phyloP scores from a whole-genome alignment of 2,329 filamentous ascomycete genomes.

The Neofusicoccum cordaticola region DNA sequence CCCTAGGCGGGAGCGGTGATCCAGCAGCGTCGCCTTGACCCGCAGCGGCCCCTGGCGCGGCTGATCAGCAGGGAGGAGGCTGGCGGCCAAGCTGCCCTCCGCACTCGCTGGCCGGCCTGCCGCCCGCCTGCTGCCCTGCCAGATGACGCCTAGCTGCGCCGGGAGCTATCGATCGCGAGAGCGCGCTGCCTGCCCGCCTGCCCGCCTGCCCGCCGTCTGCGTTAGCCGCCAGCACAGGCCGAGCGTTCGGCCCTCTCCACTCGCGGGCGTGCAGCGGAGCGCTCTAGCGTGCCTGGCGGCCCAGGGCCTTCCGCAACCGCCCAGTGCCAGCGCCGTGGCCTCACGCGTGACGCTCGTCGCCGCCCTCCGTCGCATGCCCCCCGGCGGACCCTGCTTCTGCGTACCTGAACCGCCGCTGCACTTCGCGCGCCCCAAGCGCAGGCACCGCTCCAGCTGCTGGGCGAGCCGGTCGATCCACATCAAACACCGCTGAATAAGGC shows the following conservation, averaged over 20 bases:
- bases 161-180: slow-evolving; percentile 6
- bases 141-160: slow-evolving; percentile 12
- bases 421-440: not conserved
- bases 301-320: not conserved
- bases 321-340: not conserved
- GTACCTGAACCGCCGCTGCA: not conserved
- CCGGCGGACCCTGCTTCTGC: not conserved
- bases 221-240: not conserved
- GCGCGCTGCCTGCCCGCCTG: not conserved
- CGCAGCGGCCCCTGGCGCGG: slow-evolving; percentile 11
- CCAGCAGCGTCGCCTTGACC: slow-evolving; percentile 2
- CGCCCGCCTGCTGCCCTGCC: not conserved
- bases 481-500: slow-evolving; percentile 7
- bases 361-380: not conserved
- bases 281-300: no score
- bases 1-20: not conserved
- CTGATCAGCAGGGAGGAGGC: not conserved
- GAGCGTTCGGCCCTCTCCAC: not conserved
- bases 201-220: not conserved
- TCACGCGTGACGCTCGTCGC: not conserved
- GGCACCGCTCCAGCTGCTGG: not conserved
- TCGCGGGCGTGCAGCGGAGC: no score
- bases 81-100: no score
- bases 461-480: slow-evolving; percentile 5
- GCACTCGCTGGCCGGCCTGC: not conserved